Percentiles rank a stretch among this genome's conserved stretches.
phyloP scores from a whole-genome alignment of 352 stramenopile species.

The Thalassiosira hispida region DNA sequence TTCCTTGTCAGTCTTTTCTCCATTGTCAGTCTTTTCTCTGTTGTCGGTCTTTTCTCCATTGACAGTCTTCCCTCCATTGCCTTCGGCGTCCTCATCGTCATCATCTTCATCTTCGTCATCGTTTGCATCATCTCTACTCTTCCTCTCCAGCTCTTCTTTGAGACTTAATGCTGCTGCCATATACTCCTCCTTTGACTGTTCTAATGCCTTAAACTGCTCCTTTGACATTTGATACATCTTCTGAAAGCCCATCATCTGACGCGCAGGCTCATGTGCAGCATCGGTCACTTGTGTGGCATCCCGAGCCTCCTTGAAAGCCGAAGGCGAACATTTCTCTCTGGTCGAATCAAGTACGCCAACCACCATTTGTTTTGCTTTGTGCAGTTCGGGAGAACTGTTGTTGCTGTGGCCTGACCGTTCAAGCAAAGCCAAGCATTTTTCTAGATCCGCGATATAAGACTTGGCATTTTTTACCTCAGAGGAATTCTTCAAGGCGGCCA shows the following conservation, averaged over 20 bases:
- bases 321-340: constrained; percentile 47
- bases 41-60: constrained; percentile 76
- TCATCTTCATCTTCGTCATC: constrained; percentile 82
- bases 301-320: constrained; percentile 12
- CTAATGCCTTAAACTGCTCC: constrained; percentile 71
- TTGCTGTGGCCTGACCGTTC: constrained; percentile 31
- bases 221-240: constrained; percentile 66
- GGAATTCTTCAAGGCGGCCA: constrained; percentile 51
- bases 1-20: constrained; percentile 21
- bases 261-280: constrained; percentile 34
- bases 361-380: constrained; percentile 61
- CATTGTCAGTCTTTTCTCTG: constrained; percentile 13
- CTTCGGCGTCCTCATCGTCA: constrained; percentile 53
- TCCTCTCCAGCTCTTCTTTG: constrained; percentile 83
- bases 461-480: constrained; percentile 15
- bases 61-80: constrained; percentile 25
- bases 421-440: constrained; percentile 53
- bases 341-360: constrained; percentile 68
- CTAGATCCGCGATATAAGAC: constrained; percentile 41
- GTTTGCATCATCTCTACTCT: constrained; percentile 65
- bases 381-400: constrained; percentile 36
- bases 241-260: constrained; percentile 73
- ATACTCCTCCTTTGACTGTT: constrained; percentile 77
- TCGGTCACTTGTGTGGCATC: constrained; percentile 1
- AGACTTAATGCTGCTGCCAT: constrained; percentile 79